A percentile compares a stretch with the other conserved stretches of the same genome.
Evolutionary conservation across 352 stramenopile species (phyloP).

Genomic region (Pythium pyrilobum): DNA sequence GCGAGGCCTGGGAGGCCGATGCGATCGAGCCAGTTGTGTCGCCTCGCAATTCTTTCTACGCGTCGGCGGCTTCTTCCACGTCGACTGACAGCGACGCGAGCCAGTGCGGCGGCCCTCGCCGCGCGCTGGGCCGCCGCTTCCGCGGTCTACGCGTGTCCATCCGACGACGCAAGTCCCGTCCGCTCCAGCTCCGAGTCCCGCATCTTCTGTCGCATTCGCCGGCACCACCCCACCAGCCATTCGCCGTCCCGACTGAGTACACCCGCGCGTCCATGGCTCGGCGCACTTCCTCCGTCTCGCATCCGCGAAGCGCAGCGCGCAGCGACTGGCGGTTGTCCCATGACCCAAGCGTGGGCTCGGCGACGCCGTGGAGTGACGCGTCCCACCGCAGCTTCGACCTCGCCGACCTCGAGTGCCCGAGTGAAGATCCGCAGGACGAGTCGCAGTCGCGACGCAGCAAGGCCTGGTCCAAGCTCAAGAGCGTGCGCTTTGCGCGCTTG

Average conservation of each 20-base stretch:
- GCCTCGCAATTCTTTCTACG: not conserved
- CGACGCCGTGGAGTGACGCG: not conserved
- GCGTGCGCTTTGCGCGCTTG: not conserved
- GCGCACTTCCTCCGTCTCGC: not conserved
- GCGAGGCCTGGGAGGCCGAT: slow-evolving; percentile 1
- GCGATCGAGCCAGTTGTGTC: slow-evolving; percentile 14
- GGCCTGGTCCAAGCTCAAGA: slow-evolving; percentile 1
- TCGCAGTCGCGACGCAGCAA: not conserved
- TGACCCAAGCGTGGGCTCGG: not conserved
- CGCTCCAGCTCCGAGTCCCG: not conserved
- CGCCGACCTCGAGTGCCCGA: not conserved
- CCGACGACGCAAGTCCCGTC: not conserved
- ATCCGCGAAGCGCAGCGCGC: not conserved
- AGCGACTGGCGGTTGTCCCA: not conserved
- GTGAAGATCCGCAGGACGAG: not conserved
- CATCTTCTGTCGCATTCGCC: not conserved
- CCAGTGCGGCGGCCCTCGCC: not conserved
- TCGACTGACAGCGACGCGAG: slow-evolving; percentile 4
- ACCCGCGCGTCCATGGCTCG: too few relatives aligned
- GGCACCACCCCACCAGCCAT: too few relatives aligned
- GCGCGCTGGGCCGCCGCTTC: not conserved
- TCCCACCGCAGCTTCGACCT: not conserved
- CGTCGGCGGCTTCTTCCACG: not conserved
- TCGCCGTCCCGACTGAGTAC: too few relatives aligned
- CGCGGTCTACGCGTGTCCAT: slow-evolving; percentile 4